Base-by-base conservation (phyloP, 78 protist genomes). In the Speleostelium caveatum region DNA sequence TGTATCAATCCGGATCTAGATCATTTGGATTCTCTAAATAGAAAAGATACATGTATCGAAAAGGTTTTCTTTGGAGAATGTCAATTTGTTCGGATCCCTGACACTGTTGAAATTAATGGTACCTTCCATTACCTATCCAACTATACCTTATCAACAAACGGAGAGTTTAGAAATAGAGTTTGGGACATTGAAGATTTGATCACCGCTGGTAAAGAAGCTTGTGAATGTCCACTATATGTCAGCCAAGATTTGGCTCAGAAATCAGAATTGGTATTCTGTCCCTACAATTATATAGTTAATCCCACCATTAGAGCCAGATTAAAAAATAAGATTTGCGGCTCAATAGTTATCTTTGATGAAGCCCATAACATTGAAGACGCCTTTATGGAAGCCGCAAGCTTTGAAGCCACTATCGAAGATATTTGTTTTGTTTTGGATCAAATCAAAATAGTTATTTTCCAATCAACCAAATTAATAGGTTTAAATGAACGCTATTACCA, bases 221-320 rank as follows among this genome's bases (percentile, higher is more conserved):
- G 68, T 2, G 95, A 77, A 36, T 98, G 99, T 67, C 99, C 99
- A 38, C 98, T 95, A 67, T 97, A 63, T 94, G 41, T 92, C 21
- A 1, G 94, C 24, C 77, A 91, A 12, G 88, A 72, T 1, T 14
- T 60, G 76, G 35, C 22, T 21, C 56, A 0, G 6, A 10, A 19
- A 0, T 93, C 98, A 2, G 94, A 97, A 7, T 16, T 99, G 7
- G 56, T 97, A 39, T 95, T 99, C 33, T 6, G 95, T 86, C 99
- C 99, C 26, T 99, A 99, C 97, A 98, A 98, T 92, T 99, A 98
- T 68, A 55, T 97, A 61, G 1, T 97, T 16, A 98, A 97, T 42
- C 78, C 90, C 0, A 1, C 0, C 1, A 42, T 91, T 21, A 94
- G 98, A 24, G 22, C 4, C 2, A 3, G 5, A 1, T 33, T 85